A percentile compares a stretch with the other conserved stretches of the same genome.
Evolutionary conservation across 805 yeast species (phyloP).

Genomic region (Saccharomycopsis guyanensis): DNA sequence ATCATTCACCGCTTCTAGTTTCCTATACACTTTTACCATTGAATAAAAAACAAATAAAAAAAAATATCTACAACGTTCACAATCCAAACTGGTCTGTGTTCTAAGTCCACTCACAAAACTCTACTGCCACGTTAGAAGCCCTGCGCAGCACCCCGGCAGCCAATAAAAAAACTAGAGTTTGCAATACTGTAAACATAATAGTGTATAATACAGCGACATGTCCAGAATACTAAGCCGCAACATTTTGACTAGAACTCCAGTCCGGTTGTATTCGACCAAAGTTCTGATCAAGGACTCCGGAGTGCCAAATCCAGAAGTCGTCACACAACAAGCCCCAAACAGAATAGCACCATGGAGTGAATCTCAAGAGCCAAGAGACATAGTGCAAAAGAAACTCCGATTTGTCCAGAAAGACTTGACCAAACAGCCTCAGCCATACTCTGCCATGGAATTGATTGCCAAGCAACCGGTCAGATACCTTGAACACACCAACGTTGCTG

Average conservation of each 20-base stretch:
- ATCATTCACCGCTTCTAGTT: constrained; percentile 1
- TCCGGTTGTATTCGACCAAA: constrained; percentile 16
- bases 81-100: too few species aligned
- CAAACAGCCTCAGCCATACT: constrained; percentile 69
- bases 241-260: background rate
- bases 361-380: constrained; percentile 54
- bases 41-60: background rate
- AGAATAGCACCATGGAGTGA: constrained; percentile 63
- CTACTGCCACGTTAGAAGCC: too few species aligned
- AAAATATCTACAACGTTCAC: background rate
- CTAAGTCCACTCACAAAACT: too few species aligned
- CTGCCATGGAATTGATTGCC: constrained; percentile 78
- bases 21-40: constrained; percentile 5
- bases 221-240: background rate
- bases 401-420: constrained; percentile 64
- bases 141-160: too few species aligned
- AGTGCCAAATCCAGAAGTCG: constrained; percentile 5
- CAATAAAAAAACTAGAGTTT: background rate
- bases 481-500: constrained; percentile 53
- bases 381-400: constrained; percentile 52
- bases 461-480: constrained; percentile 63
- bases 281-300: constrained; percentile 12
- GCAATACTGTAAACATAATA: background rate
- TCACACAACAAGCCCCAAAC: constrained; percentile 65
- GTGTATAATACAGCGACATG: background rate